A percentile compares a stretch with the other conserved stretches of the same genome.
Evolutionary conservation across 192 early-diverging fungal species (phyloP).

Genomic region (Dimargaris xerosporica): DNA sequence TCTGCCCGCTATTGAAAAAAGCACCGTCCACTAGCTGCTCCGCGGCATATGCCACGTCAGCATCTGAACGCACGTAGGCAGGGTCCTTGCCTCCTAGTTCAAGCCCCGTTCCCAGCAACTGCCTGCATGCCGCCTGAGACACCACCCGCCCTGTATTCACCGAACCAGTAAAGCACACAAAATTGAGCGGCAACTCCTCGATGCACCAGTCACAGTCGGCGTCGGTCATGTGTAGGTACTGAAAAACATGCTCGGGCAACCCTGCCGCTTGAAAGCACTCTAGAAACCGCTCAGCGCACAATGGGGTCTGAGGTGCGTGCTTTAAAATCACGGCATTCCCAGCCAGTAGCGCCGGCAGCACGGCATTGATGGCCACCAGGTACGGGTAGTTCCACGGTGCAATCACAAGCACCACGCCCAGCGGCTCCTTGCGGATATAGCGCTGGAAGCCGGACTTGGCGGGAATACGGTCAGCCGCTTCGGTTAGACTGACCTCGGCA

Average conservation of each 20-base stretch:
- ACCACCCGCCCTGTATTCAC: not conserved
- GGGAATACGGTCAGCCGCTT: not conserved
- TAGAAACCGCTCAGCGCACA: conserved; percentile 52
- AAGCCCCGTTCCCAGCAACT: conserved; percentile 37
- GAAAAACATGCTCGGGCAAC: conserved; percentile 49
- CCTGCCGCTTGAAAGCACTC: conserved; percentile 48
- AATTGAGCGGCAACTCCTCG: conserved; percentile 9
- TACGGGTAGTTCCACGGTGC: conserved; percentile 79
- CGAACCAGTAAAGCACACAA: conserved; percentile 12
- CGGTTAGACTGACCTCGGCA: conserved; percentile 40
- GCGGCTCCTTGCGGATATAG: conserved; percentile 53
- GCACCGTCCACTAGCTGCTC: conserved; percentile 66
- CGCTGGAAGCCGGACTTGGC: conserved; percentile 35
- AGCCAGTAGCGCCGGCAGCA: conserved; percentile 61
- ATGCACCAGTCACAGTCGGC: conserved; percentile 10
- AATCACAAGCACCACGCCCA: conserved; percentile 49
- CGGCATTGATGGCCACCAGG: conserved; percentile 57
- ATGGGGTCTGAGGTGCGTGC: conserved; percentile 68
- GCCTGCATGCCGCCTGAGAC: not conserved
- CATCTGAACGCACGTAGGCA: conserved; percentile 59
- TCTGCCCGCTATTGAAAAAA: conserved; percentile 70
- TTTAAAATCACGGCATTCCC: conserved; percentile 66
- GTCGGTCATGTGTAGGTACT: conserved; percentile 17
- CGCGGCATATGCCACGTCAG: conserved; percentile 51
- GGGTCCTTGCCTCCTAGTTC: conserved; percentile 81